Base-by-base conservation (phyloP, 371 early-diverging fungal genomes). In the Mucor indicus region DNA sequence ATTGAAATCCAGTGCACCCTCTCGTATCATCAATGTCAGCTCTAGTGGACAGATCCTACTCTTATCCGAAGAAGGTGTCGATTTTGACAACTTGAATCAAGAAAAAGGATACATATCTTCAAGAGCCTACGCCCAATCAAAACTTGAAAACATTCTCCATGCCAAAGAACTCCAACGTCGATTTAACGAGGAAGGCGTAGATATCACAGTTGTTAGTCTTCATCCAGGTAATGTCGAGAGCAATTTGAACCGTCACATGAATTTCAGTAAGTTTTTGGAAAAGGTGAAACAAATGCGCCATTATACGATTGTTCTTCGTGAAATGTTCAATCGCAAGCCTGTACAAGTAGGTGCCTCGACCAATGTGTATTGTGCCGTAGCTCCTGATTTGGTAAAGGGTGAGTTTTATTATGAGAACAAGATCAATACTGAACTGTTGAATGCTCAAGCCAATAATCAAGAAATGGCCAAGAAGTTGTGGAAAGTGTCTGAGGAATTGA, bases 21-120 rank as follows among this genome's bases (percentile, higher is more conserved):
- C 79, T 24, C 69, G 85, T 7, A 73, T 87, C 22, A 75, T 85
- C 15, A 69, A 62, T 48, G 55, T 79, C 21, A 59, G 64, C 24
- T 80, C 80, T 0, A 33, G 37, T 3, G 73, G 40, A 1, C 77
- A 84, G 42, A 36, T 44, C 12, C 38, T 25, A 13, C 22, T 48
- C 13, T 10, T 36, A 16, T 56, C 46, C 1, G 37, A 40, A 20
- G 15, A 11, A 2, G 59, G 64, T 3, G 41, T 64, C 25, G 46
- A 51, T 11, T 38, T 74, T 24, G 57, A 69, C 0, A 47, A 48
- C 22, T 42, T 70, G 21, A 80, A 80, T 35, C 59, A 68, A 37
- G 48, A 72, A 57, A 36, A 56, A 6, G 33, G 52, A 19, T 61
- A 61, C 25, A 24, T 15, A 15, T 5, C n/a, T 13, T 11, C 19